Evolutionary conservation across 495 filamentous ascomycete genomes (phyloP), one percentile per base, ranked within the genome.

Genomic region (Aspergillus panamensis): DNA sequence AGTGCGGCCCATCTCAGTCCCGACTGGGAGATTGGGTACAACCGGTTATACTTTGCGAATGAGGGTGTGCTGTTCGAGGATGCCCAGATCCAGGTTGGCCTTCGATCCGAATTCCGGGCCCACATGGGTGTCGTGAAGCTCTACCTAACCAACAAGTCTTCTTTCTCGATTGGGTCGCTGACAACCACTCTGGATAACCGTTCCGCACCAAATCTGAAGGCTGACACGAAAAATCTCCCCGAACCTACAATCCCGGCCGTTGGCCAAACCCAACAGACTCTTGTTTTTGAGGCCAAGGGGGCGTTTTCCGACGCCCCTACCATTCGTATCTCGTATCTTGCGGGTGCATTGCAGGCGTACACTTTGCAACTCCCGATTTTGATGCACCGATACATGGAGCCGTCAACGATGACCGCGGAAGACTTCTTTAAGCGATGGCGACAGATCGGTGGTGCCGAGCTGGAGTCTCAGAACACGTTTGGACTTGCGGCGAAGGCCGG

Each of bases 391-490:
- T 99, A 94, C 73, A 96, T 97, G 92, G 92, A 96, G 56, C 84
- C 88, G 0, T 92, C 95, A 0, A 82, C 88, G 39, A 72, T 99
- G 37, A 81, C 81, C 8, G 84, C 85, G 0, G 94, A 97, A 48
- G 94, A 97, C 59, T 99, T 97, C 74, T 99, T 99, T 78, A 97
- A 94, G 77, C 80, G 95, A 19, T 99, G 95, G 95, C 90, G 94
- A 72, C 95, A 99, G 71, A 97, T 99, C 64, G 95, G 95, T 16
- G 91, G 89, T 7, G 80, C 80, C 2, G 89, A 92, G 6, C 80
- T 96, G 10, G 95, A 99, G 67, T 82, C 87, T 0, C 95, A 99
- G 69, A 77, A 81, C 39, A 88, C 97, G 7, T 95, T 97, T 69
- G 87, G 87, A 0, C 60, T 76, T n/a, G 67, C 66, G 17, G 74